Evolutionary conservation across 108 stramenopile species (phyloP).

Genomic region (Parmales sp.): DNA sequence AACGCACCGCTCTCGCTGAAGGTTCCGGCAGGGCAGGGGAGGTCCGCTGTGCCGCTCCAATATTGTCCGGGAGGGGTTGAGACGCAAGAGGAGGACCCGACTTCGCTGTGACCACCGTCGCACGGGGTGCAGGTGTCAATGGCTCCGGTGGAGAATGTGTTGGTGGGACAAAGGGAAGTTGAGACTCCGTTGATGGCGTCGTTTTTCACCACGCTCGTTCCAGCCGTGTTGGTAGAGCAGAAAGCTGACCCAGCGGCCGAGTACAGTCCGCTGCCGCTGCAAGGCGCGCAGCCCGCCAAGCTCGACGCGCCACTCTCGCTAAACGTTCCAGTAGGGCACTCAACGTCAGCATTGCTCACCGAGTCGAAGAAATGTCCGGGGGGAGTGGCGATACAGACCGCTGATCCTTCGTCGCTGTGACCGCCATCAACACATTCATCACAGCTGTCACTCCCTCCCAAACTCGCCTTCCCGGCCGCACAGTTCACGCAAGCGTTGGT

Average conservation of each 20-base stretch:
- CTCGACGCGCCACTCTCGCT: no score
- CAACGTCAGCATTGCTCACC: no score
- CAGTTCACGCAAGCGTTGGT: background rate
- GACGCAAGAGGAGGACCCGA: background rate
- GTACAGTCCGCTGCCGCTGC: background rate
- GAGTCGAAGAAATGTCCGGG: no score
- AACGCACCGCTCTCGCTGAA: background rate
- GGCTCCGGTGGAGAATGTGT: no score
- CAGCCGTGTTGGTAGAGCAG: no score
- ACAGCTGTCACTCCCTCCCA: no score
- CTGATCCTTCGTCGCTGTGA: no score
- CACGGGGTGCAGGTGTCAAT: background rate
- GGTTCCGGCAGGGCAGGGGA: background rate
- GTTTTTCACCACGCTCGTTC: no score
- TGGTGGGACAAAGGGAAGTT: background rate
- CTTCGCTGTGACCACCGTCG: background rate
- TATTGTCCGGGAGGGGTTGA: background rate
- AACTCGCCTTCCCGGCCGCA: background rate
- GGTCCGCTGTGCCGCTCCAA: background rate
- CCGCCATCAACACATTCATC: no score
- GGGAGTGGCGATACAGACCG: no score
- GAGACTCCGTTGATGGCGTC: background rate
- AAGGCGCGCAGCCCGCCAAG: background rate
- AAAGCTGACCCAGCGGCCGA: background rate
- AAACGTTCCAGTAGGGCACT: no score